A percentile compares a stretch with the other conserved stretches of the same genome.
Conservation (phyloP, 2,329 filamentous ascomycete species). For the Elsinoe arachidis region DNA sequence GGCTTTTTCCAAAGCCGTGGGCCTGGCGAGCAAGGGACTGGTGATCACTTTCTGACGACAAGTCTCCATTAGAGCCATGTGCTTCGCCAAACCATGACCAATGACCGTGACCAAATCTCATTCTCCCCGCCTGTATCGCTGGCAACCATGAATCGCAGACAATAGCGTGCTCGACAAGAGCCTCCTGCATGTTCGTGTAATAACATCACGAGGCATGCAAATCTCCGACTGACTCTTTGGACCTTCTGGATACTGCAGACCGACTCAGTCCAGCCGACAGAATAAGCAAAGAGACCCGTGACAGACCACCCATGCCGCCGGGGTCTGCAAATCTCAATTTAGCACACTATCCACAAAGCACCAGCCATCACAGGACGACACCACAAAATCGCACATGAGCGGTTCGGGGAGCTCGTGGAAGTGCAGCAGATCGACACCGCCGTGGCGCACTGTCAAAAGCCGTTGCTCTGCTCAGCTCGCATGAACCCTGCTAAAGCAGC, state of each 20-base stretch:
- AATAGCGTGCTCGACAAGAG: neutral
- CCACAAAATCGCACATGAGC: neutral
- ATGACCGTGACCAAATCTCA: neutral
- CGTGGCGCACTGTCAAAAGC: conserved; percentile 9
- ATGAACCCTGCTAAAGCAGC: conserved; percentile 9
- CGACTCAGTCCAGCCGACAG: neutral
- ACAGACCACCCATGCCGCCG: neutral
- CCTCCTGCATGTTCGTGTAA: neutral
- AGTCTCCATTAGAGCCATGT: conserved; percentile 6
- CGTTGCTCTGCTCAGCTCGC: conserved; percentile 6
- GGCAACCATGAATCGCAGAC: conserved; percentile 3
- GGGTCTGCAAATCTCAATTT: neutral
- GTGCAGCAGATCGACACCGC: conserved; percentile 2
- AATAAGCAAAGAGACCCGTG: neutral
- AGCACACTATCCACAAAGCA: neutral
- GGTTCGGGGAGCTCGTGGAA: conserved; percentile 9
- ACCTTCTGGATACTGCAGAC: neutral
- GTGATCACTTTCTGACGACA: conserved; percentile 10
- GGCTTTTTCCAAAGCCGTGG: neutral
- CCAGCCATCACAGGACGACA: neutral
- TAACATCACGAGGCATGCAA: neutral
- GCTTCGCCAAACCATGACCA: neutral
- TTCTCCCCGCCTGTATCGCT: neutral
- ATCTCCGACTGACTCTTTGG: neutral
- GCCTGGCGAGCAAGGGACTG: conserved; percentile 2